A percentile compares a stretch with the other conserved stretches of the same genome.
Evolutionary conservation across 768 basidiomycete species (phyloP).

Genomic region (Russula sp.): DNA sequence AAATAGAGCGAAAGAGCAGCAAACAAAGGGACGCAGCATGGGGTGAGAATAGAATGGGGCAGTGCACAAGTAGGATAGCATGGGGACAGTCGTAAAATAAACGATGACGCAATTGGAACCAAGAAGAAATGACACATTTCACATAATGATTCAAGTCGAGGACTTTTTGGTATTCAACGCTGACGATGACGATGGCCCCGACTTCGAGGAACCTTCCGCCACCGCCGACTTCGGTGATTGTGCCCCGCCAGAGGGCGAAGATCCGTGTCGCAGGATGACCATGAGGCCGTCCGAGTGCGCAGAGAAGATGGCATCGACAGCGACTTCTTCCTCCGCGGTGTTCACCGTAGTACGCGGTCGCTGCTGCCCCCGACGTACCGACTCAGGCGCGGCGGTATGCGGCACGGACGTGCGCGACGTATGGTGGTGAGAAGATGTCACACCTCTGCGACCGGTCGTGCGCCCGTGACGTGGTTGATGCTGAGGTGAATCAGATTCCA

Average conservation of each 20-base stretch:
- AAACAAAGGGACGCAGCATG: not conserved
- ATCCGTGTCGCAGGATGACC: conserved; percentile 61
- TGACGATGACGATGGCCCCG: not conserved
- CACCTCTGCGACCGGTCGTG: not conserved
- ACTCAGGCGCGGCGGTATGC: not conserved
- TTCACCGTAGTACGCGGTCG: not conserved
- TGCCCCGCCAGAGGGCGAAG: conserved; percentile 15
- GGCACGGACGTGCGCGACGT: not conserved
- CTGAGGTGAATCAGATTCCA: conserved; percentile 17
- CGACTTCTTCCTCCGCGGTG: conserved; percentile 36
- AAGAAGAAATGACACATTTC: not conserved
- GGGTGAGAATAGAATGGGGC: too few species aligned
- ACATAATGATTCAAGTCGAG: not conserved
- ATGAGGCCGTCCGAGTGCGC: conserved; percentile 82
- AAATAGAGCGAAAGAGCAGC: not conserved
- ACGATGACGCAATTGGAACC: not conserved
- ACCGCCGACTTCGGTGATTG: not conserved
- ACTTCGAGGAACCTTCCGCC: not conserved
- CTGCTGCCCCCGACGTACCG: not conserved
- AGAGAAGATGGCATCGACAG: conserved; percentile 78
- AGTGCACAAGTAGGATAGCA: not conserved
- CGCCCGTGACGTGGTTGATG: conserved; percentile 9
- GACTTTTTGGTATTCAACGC: not conserved
- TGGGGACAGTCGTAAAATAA: not conserved
- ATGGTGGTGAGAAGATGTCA: not conserved